phyloP scores from a whole-genome alignment of 2,329 filamentous ascomycete species.

The Aspergillus tanneri region DNA sequence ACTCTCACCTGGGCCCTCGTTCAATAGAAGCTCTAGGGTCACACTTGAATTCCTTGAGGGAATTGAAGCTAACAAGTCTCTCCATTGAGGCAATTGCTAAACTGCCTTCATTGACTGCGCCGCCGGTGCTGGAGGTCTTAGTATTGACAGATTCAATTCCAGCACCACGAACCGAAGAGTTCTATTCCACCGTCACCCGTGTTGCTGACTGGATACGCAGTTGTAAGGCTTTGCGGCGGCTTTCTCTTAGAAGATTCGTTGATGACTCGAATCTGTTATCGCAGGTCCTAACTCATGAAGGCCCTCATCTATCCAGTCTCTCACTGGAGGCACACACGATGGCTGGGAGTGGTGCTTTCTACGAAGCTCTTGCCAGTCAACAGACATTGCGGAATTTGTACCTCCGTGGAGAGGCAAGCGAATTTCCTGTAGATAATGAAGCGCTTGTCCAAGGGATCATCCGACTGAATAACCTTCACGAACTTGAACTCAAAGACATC shows the following conservation, averaged over 20 bases:
- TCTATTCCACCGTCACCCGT: slow-evolving; percentile 52
- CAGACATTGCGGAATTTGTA: slow-evolving; percentile 28
- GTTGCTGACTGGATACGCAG: slow-evolving; percentile 55
- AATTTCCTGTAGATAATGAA: slow-evolving; percentile 26
- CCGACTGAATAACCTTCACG: slow-evolving; percentile 29
- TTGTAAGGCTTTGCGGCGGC: slow-evolving; percentile 52
- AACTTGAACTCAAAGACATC: slow-evolving; percentile 36
- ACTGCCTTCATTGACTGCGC: slow-evolving; percentile 20
- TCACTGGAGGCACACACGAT: slow-evolving; percentile 32
- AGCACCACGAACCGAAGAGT: slow-evolving; percentile 49
- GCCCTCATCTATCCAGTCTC: slow-evolving; percentile 28
- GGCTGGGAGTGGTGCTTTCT: slow-evolving; percentile 23
- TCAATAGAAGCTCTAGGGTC: slow-evolving; percentile 55
- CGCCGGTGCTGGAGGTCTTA: slow-evolving; percentile 48
- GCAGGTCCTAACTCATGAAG: slow-evolving; percentile 26
- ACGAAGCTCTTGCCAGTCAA: slow-evolving; percentile 30
- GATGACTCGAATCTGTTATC: slow-evolving; percentile 47
- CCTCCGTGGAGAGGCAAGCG: slow-evolving; percentile 32
- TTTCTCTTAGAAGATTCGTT: slow-evolving; percentile 53
- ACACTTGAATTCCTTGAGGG: slow-evolving; percentile 56
- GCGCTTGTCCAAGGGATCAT: slow-evolving; percentile 32
- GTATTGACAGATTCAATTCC: slow-evolving; percentile 49
- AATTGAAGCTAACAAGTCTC: slow-evolving; percentile 52
- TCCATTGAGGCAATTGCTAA: slow-evolving; percentile 48
- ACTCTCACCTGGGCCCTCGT: slow-evolving; percentile 54